Conservation (phyloP, 129 eudicot species). For the Scalesia atractyloides region DNA sequence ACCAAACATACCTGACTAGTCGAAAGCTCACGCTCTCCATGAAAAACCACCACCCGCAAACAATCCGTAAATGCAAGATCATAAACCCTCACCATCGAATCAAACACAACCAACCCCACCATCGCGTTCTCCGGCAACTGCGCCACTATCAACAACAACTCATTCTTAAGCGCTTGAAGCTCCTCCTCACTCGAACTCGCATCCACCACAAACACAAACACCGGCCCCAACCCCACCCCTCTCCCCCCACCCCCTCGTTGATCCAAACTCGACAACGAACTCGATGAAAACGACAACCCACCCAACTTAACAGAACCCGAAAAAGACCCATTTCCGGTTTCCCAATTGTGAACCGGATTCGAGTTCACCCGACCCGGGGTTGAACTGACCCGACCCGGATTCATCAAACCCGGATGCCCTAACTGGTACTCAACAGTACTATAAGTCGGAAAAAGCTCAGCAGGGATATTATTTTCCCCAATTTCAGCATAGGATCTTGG, state of each 20-base stretch:
- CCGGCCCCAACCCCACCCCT: conserved; percentile 53
- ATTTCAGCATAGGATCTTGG: conserved; percentile 71
- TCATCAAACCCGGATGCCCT: conserved; percentile 40
- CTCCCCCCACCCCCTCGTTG: conserved; percentile 33
- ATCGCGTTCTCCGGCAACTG: conserved; percentile 78
- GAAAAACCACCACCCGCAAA: conserved; percentile 75
- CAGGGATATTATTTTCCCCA: conserved; percentile 85
- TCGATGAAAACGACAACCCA: conserved; percentile 37
- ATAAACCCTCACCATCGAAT: conserved; percentile 78
- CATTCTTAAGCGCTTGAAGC: conserved; percentile 68
- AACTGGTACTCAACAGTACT: conserved; percentile 83
- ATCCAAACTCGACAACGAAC: conserved; percentile 43
- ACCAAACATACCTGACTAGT: conserved; percentile 56
- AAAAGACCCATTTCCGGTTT: conserved; percentile 29
- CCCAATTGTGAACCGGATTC: conserved; percentile 44
- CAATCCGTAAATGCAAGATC: conserved; percentile 83
- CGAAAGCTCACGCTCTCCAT: conserved; percentile 77
- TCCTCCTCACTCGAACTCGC: conserved; percentile 68
- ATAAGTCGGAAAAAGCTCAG: conserved; percentile 94
- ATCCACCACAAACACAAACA: conserved; percentile 94
- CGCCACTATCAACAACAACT: conserved; percentile 64
- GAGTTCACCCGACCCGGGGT: conserved; percentile 25
- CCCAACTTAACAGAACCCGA: conserved; percentile 17
- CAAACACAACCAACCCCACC: conserved; percentile 93
- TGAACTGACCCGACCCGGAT: not conserved